Evolutionary conservation across 2,329 filamentous ascomycete species (phyloP), one percentile per base, ranked within the genome.

Genomic region (Ceratocystis lukuohia): DNA sequence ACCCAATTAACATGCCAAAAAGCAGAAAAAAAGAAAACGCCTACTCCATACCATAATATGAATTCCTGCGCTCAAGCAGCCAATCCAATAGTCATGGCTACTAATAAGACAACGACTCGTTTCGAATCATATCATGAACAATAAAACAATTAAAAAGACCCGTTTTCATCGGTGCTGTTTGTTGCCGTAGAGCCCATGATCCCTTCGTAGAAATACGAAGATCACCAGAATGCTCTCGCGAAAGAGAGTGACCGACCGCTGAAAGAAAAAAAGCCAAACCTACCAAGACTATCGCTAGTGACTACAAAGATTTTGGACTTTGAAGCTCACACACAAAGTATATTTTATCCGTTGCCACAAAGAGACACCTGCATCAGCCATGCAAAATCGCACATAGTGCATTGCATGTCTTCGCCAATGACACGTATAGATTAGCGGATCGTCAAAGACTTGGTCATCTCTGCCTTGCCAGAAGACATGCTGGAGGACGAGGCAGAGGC

Each of bases 371-470:
- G 45, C 12, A 25, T 41, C 22, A 7, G n/a, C 48, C 62, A 33
- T 33, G 17, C 44, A 50, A 63, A 50, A 63, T n/a, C 22, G 22
- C 17, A 33, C 46, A 33, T 37, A 1, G 3, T 8, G 30, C 56
- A 61, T 17, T 28, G 20, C 7, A 28, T 28, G 30, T 7, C 44
- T 41, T 28, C 30, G 44, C n/a, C 25, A 45, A 28, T 57, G 30
- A 48, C 20, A 48, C 22, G 64, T 71, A 68, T 69, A 65, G 20
- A 45, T 53, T 84, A 94, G 74, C 89, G 87, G 75, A 93, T 93
- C 59, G 92, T 96, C 88, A 96, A 96, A 77, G 93, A 90, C 86
- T 96, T 96, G 74, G 86, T 86, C 82, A 93, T 88, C 73, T 89
- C 86, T 66, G 88, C 91, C 79, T 93, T 93, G 76, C 83, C 84